Evolutionary conservation across 805 yeast genomes (phyloP).

Genomic region (Saturnispora gosingensis): DNA sequence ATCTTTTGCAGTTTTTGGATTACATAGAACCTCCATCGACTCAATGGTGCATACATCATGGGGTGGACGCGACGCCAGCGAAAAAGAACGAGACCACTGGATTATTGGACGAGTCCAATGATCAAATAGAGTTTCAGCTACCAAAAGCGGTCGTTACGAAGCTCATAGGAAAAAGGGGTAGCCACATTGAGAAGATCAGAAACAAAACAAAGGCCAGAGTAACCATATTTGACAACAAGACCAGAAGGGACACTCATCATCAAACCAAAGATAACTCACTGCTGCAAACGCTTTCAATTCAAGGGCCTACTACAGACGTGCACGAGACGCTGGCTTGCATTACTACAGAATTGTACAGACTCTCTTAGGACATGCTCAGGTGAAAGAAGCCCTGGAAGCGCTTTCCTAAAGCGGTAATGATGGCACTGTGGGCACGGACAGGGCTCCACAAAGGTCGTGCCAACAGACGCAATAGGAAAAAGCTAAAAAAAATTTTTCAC

Average conservation of each 20-base stretch:
- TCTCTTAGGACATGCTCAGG: neutral
- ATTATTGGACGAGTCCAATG: neutral
- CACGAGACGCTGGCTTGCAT: neutral
- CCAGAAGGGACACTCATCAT: slow-evolving; percentile 4
- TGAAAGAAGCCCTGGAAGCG: neutral
- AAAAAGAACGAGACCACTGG: neutral
- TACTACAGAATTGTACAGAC: neutral
- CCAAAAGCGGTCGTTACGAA: slow-evolving; percentile 22
- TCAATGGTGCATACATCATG: neutral
- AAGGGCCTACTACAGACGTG: neutral
- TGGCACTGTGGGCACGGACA: neutral
- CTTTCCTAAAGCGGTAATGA: neutral
- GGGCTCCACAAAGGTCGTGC: neutral
- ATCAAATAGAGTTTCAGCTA: neutral
- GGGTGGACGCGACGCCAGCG: no score
- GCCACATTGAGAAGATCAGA: slow-evolving; percentile 30
- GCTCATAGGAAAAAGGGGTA: slow-evolving; percentile 37
- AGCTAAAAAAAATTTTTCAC: slow-evolving; percentile 11
- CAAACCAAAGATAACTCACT: neutral
- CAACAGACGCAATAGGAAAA: slow-evolving; percentile 2
- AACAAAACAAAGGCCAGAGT: slow-evolving; percentile 29
- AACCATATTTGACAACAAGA: slow-evolving; percentile 27
- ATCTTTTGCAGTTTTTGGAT: neutral
- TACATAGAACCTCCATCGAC: neutral
- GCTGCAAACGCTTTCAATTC: neutral